phyloP scores from a whole-genome alignment of 2,329 filamentous ascomycete genomes.

The Colletotrichum cereale region DNA sequence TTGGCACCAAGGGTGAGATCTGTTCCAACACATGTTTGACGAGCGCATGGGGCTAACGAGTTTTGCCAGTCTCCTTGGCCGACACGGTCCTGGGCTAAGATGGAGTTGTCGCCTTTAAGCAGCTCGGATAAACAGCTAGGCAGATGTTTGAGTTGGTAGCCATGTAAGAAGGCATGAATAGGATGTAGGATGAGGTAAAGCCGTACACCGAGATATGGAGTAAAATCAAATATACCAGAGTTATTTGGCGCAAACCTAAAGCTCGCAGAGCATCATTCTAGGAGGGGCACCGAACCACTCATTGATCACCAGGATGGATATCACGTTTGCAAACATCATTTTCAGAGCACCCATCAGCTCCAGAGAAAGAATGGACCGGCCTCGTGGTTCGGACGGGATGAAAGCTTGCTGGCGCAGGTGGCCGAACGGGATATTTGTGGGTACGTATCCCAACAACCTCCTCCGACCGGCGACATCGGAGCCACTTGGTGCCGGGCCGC shows the following conservation, averaged over 20 bases:
- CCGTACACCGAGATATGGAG: background rate
- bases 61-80: slow-evolving; percentile 60
- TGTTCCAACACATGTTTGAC: slow-evolving; percentile 10
- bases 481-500: slow-evolving; percentile 26
- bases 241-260: background rate
- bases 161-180: background rate
- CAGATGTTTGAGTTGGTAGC: background rate
- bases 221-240: background rate
- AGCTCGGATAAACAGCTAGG: background rate
- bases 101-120: too few species aligned
- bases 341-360: background rate
- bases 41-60: slow-evolving; percentile 1
- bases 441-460: slow-evolving; percentile 6
- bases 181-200: background rate
- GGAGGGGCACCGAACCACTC: too few species aligned
- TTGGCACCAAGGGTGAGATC: slow-evolving; percentile 78
- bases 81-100: slow-evolving; percentile 60
- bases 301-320: background rate
- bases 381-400: background rate
- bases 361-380: background rate
- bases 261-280: background rate
- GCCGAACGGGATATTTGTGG: slow-evolving; percentile 7
- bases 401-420: slow-evolving; percentile 14
- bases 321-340: background rate
- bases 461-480: slow-evolving; percentile 27